A percentile compares a stretch with the other conserved stretches of the same genome.
These are phyloP conservation scores for Mrakia gelida DNA, from an alignment of 768 basidiomycete species.

Conservation along the genomic window DNA sequence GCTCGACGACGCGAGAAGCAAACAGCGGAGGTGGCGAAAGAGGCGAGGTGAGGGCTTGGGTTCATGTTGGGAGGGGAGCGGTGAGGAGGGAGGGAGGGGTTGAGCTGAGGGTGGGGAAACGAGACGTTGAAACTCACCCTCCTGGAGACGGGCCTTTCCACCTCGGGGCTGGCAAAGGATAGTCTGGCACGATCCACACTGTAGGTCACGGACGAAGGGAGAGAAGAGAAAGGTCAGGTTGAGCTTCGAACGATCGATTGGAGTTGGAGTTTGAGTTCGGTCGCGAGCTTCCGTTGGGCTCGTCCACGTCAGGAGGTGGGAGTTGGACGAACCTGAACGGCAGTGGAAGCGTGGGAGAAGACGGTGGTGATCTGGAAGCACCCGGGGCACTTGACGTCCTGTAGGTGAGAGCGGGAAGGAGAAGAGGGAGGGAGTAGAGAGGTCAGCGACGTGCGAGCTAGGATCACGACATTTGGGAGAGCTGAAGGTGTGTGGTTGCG, in stretches of 20 bases:
- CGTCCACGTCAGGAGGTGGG: neutral
- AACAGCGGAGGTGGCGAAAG: constrained; percentile 11
- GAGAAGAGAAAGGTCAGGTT: constrained; percentile 5
- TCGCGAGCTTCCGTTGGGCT: constrained; percentile 44
- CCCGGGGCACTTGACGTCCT: constrained; percentile 91
- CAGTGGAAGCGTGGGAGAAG: constrained; percentile 98
- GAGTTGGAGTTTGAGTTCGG: neutral
- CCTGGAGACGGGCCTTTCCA: constrained; percentile 95
- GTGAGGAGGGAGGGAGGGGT: too few species aligned
- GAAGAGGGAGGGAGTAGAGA: neutral
- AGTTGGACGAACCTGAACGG: constrained; percentile 26
- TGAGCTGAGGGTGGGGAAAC: neutral
- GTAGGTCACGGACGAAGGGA: constrained; percentile 46
- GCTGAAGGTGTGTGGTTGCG: neutral
- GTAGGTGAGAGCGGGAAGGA: neutral
- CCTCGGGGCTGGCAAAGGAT: constrained; percentile 97
- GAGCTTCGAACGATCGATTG: neutral
- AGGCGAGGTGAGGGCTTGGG: neutral
- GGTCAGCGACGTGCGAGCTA: neutral
- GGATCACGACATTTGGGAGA: neutral
- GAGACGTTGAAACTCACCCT: constrained; percentile 60
- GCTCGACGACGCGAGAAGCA: too few species aligned
- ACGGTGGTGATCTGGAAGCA: constrained; percentile 68
- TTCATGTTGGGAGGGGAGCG: too few species aligned
- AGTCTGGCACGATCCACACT: constrained; percentile 86